A percentile compares a stretch with the other conserved stretches of the same genome.
phyloP scores from a whole-genome alignment of 2,329 filamentous ascomycete genomes.

The Xylariaceae sp. region DNA sequence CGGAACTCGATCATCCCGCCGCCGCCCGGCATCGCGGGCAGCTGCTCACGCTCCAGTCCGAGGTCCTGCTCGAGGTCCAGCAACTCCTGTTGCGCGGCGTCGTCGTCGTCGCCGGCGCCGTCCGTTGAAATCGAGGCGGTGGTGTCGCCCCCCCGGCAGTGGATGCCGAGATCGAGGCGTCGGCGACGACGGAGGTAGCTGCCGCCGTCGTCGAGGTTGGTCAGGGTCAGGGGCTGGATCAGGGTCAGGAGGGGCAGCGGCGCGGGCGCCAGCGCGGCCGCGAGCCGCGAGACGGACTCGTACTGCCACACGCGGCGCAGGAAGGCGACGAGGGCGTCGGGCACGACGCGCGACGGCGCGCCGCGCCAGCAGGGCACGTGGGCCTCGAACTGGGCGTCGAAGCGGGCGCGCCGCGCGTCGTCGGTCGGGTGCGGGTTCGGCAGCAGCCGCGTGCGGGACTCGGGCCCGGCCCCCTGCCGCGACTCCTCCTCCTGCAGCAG shows the following conservation, averaged over 20 bases:
- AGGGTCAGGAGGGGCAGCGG: background rate
- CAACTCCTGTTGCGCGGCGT: background rate
- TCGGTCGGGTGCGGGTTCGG: background rate
- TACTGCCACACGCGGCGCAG: slow-evolving; percentile 8
- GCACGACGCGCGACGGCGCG: background rate
- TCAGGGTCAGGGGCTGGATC: too few species aligned
- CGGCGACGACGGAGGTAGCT: too few species aligned
- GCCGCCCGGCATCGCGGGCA: background rate
- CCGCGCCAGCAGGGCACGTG: slow-evolving; percentile 1
- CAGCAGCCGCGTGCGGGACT: background rate
- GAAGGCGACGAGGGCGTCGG: background rate
- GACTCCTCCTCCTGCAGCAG: background rate
- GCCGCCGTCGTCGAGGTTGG: too few species aligned
- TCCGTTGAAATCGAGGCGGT: background rate
- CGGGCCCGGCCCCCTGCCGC: background rate
- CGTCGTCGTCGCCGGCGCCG: background rate
- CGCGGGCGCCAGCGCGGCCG: background rate
- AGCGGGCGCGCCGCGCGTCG: background rate
- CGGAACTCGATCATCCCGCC: slow-evolving; percentile 16
- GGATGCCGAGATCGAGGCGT: too few species aligned
- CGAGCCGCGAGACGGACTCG: slow-evolving; percentile 1
- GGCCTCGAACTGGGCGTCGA: slow-evolving; percentile 2
- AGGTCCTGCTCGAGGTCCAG: background rate
- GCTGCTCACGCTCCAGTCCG: slow-evolving; percentile 6
- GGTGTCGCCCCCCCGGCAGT: too few species aligned